These are phyloP conservation scores for Aegilops longissima DNA, from an alignment of 176 grass and related monocot species.

Conservation along the genomic window DNA sequence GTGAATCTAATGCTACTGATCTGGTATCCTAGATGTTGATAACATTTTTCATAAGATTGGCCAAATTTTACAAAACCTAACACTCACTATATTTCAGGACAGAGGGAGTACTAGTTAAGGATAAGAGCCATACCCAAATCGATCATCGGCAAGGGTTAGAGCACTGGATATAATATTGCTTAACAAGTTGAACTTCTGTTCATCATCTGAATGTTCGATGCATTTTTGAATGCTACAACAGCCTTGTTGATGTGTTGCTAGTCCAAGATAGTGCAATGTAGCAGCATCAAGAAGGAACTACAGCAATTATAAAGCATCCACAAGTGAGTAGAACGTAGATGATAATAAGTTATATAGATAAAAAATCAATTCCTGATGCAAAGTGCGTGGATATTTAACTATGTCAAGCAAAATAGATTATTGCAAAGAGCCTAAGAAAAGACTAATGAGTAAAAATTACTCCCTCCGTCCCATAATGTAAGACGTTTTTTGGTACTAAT, in stretches of 20 bases:
- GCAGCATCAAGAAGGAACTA: conserved; percentile 82
- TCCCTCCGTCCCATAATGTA: too few species aligned
- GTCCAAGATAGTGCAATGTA: conserved; percentile 50
- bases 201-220: conserved; percentile 57
- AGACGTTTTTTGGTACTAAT: too few species aligned
- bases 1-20: neutral
- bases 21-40: neutral
- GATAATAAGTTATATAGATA: neutral
- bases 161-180: conserved; percentile 50
- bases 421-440: neutral
- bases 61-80: neutral
- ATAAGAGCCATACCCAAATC: conserved; percentile 61
- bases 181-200: conserved; percentile 56
- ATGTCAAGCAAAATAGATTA: conserved; percentile 20
- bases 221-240: conserved; percentile 92
- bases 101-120: conserved; percentile 1
- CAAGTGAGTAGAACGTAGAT: conserved; percentile 18
- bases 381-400: neutral
- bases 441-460: neutral
- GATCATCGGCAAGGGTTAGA: conserved; percentile 64
- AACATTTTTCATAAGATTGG: too few species aligned
- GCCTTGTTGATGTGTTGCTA: conserved; percentile 82
- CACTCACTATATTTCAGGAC: neutral
- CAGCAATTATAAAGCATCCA: conserved; percentile 29
- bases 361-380: neutral